Evolutionary conservation across 768 basidiomycete genomes (phyloP).

Genomic region (Amanita brunnescens): DNA sequence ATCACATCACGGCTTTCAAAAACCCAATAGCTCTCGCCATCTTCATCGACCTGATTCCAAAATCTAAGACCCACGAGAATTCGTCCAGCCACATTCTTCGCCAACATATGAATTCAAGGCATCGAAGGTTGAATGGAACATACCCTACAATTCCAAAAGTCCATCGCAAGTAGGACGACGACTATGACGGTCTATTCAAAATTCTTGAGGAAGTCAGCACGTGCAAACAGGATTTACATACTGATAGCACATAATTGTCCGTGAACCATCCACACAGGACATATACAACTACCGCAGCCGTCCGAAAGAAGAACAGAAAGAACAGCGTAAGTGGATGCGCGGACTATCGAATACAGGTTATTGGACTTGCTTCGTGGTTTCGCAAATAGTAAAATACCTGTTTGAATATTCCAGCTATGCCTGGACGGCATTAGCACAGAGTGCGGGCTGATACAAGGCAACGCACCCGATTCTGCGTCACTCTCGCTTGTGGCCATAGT

Average conservation of each 20-base stretch:
- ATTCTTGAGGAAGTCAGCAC: background rate
- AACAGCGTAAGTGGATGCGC: conserved; percentile 79
- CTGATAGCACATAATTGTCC: conserved; percentile 86
- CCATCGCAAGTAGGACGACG: conserved; percentile 89
- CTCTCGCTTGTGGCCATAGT: conserved; percentile 45
- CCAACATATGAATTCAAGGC: conserved; percentile 1
- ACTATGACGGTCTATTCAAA: conserved; percentile 65
- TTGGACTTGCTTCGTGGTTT: background rate
- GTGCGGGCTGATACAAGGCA: background rate
- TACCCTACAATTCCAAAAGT: conserved; percentile 97
- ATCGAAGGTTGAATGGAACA: conserved; percentile 13
- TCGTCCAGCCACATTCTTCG: conserved; percentile 86
- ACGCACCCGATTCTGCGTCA: conserved; percentile 74
- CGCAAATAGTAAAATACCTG: conserved; percentile 42
- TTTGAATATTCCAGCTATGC: conserved; percentile 66
- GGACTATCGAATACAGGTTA: conserved; percentile 39
- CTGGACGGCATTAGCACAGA: conserved; percentile 15
- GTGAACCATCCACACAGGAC: conserved; percentile 90
- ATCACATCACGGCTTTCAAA: conserved; percentile 94
- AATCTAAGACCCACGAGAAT: conserved; percentile 92
- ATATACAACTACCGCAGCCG: conserved; percentile 84
- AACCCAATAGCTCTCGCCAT: conserved; percentile 95
- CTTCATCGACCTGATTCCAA: conserved; percentile 99
- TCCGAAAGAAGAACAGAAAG: conserved; percentile 83
- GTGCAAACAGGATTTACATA: conserved; percentile 28